Conservation (phyloP, 78 protist species). For the Dictyostelium capitatum region DNA sequence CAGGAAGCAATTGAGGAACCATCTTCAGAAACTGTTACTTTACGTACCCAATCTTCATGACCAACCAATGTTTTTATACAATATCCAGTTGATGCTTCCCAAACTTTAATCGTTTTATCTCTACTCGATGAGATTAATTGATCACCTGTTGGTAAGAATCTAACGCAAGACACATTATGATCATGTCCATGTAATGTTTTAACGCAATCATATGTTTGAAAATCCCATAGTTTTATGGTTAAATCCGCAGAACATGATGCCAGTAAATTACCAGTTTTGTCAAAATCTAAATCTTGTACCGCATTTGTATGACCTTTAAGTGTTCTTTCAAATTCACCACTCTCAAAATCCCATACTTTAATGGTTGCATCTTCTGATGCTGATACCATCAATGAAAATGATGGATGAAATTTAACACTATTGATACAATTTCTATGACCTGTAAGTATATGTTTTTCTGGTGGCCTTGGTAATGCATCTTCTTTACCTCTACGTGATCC, state of each 20-base stretch:
- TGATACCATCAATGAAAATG: slow-evolving; percentile 82
- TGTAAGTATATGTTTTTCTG: slow-evolving; percentile 79
- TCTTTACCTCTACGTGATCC: slow-evolving; percentile 71
- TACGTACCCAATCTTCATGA: slow-evolving; percentile 93
- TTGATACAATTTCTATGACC: slow-evolving; percentile 89
- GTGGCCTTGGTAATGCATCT: slow-evolving; percentile 90
- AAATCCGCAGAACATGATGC: slow-evolving; percentile 90
- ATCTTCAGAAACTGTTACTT: slow-evolving; percentile 44
- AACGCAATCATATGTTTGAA: slow-evolving; percentile 34
- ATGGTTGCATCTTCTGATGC: slow-evolving; percentile 91
- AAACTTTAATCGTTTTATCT: slow-evolving; percentile 87
- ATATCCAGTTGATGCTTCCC: slow-evolving; percentile 90
- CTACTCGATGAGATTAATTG: slow-evolving; percentile 85
- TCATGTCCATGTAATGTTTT: slow-evolving; percentile 92
- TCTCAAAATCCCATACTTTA: slow-evolving; percentile 92
- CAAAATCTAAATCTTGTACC: slow-evolving; percentile 89
- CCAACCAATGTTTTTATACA: slow-evolving; percentile 86
- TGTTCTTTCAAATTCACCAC: slow-evolving; percentile 92
- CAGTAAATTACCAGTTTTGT: slow-evolving; percentile 74
- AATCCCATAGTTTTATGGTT: slow-evolving; percentile 92
- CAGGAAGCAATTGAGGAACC: slow-evolving; percentile 74
- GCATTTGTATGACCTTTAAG: slow-evolving; percentile 92
- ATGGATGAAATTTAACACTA: slow-evolving; percentile 87
- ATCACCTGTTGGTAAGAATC: slow-evolving; percentile 87
- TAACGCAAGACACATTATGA: slow-evolving; percentile 88